These are phyloP conservation scores for Pseudogymnoascus pannorum DNA, from an alignment of 2,329 filamentous ascomycete genomes.

Conservation along the genomic window DNA sequence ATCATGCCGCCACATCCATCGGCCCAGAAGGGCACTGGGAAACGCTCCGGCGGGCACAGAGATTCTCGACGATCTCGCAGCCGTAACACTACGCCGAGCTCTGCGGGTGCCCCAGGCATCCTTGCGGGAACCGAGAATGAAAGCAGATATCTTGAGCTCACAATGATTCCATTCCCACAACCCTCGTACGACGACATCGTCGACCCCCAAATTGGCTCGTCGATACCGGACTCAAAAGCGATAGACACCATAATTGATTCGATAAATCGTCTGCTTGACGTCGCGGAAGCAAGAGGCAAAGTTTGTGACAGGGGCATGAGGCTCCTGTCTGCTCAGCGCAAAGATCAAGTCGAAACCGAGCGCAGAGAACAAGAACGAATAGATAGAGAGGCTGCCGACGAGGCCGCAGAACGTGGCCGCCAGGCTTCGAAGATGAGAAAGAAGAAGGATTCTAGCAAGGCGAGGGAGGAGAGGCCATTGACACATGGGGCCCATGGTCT, in stretches of 20 bases:
- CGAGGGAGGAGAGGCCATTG: conserved; percentile 51
- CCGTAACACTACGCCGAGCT: conserved; percentile 70
- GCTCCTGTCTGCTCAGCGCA: conserved; percentile 57
- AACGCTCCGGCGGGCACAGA: conserved; percentile 51
- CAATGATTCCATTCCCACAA: conserved; percentile 50
- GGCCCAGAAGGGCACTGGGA: conserved; percentile 55
- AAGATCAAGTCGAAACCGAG: conserved; percentile 45
- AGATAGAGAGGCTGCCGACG: conserved; percentile 38
- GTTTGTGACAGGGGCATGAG: conserved; percentile 69
- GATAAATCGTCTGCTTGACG: conserved; percentile 56
- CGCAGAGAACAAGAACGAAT: conserved; percentile 39
- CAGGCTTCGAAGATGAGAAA: conserved; percentile 65
- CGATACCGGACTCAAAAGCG: conserved; percentile 56
- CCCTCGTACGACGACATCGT: conserved; percentile 63
- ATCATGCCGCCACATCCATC: conserved; percentile 51
- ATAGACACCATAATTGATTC: conserved; percentile 57
- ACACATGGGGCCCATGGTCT: conserved; percentile 56
- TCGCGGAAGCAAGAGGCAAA: conserved; percentile 59
- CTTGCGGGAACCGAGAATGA: conserved; percentile 45
- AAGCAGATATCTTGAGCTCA: conserved; percentile 61
- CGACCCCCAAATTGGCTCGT: conserved; percentile 50
- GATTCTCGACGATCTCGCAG: conserved; percentile 59
- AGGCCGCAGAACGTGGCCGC: conserved; percentile 41
- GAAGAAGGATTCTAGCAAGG: conserved; percentile 61
- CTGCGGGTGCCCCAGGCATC: conserved; percentile 27